Conservation (phyloP, 805 yeast species). For the Sugiyamaella floridensis region DNA sequence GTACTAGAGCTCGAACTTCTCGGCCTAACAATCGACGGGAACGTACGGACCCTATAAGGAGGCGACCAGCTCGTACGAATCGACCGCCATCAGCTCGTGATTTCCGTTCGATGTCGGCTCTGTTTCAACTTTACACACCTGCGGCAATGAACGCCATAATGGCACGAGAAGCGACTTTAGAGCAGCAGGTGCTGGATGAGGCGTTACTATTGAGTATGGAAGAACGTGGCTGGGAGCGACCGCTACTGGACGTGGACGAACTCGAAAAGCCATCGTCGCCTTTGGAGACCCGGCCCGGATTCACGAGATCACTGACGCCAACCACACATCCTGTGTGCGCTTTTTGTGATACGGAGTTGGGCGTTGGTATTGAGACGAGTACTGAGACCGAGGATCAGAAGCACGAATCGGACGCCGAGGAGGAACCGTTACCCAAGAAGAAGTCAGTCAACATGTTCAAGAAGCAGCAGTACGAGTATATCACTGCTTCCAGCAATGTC, state of each 20-base stretch:
- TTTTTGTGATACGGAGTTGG: slow-evolving; percentile 66
- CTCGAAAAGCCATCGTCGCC: slow-evolving; percentile 8
- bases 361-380: slow-evolving; percentile 55
- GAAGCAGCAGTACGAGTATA: not conserved
- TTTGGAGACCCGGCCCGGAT: slow-evolving; percentile 1
- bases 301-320: slow-evolving; percentile 10
- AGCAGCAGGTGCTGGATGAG: not conserved
- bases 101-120: too few species aligned
- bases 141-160: too few species aligned
- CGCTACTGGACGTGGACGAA: slow-evolving; percentile 4
- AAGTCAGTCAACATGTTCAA: not conserved
- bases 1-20: too few species aligned
- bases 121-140: too few species aligned
- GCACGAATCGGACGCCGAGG: not conserved
- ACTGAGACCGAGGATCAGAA: slow-evolving; percentile 36
- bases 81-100: too few species aligned
- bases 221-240: not conserved
- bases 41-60: too few species aligned
- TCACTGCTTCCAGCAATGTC: slow-evolving; percentile 19
- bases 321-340: slow-evolving; percentile 40
- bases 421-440: not conserved
- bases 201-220: slow-evolving; percentile 2
- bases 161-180: not conserved
- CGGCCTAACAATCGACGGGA: too few species aligned
- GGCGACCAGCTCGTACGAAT: too few species aligned